Evolutionary conservation across 2,329 filamentous ascomycete species (phyloP).

Genomic region (Aspergillus sp.): DNA sequence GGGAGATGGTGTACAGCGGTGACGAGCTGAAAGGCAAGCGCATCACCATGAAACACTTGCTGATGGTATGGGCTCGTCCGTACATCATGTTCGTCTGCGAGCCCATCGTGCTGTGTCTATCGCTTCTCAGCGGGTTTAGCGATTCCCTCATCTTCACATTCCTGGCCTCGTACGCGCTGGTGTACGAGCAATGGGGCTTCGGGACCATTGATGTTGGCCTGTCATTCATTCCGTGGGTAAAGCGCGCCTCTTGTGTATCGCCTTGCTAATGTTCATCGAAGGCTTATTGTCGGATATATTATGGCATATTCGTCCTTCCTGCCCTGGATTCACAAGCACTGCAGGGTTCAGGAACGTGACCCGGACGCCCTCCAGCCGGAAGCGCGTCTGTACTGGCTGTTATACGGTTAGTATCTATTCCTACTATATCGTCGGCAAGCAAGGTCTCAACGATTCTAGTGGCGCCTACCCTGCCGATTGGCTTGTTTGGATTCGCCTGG

Average conservation of each 20-base stretch:
- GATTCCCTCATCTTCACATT: constrained; percentile 60
- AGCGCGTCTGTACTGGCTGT: constrained; percentile 48
- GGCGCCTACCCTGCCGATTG: constrained; percentile 49
- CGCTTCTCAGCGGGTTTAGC: constrained; percentile 54
- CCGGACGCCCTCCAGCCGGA: constrained; percentile 51
- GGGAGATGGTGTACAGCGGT: constrained; percentile 59
- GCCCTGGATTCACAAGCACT: constrained; percentile 40
- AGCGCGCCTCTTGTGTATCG: constrained; percentile 1
- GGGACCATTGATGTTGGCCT: constrained; percentile 39
- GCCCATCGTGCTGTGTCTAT: constrained; percentile 54
- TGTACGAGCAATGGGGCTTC: constrained; percentile 54
- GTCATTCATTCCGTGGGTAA: constrained; percentile 43
- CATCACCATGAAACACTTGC: constrained; percentile 47
- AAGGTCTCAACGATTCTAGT: no score
- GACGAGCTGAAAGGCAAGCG: constrained; percentile 56
- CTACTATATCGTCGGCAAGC: not conserved
- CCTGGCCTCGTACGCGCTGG: constrained; percentile 51
- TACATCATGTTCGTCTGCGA: constrained; percentile 57
- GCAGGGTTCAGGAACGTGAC: constrained; percentile 30
- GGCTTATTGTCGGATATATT: constrained; percentile 47
- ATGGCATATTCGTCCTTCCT: constrained; percentile 49
- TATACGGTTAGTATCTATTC: constrained; percentile 35
- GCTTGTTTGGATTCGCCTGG: constrained; percentile 54
- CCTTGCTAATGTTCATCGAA: constrained; percentile 8
- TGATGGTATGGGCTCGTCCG: constrained; percentile 50